Conservation (phyloP, 140 eudicot genomes). For the Oenanthe javanica region DNA sequence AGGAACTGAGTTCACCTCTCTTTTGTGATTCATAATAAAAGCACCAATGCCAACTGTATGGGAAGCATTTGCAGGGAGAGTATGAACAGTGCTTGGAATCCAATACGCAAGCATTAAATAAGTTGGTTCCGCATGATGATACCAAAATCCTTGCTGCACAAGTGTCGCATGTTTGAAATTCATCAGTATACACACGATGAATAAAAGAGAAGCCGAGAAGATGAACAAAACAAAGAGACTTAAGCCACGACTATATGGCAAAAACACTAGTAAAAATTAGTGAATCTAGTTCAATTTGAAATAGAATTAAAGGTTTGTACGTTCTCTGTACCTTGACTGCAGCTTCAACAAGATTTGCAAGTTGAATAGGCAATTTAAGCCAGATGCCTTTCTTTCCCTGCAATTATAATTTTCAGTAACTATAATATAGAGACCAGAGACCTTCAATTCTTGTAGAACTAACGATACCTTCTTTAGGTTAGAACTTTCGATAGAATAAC, state of each 20-base stretch:
- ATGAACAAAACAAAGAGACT: neutral
- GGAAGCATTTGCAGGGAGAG: constrained; percentile 65
- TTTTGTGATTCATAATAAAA: constrained; percentile 32
- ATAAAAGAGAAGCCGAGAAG: no score
- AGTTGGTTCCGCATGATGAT: constrained; percentile 67
- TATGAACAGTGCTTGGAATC: constrained; percentile 45
- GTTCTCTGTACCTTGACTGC: constrained; percentile 48
- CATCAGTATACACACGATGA: neutral
- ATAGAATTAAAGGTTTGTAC: neutral
- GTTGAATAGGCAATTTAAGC: constrained; percentile 46
- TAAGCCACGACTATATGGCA: neutral
- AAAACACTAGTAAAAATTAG: no score
- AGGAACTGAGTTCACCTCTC: constrained; percentile 33
- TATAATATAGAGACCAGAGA: neutral
- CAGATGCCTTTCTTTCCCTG: constrained; percentile 70
- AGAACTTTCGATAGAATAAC: neutral
- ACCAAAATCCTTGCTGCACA: constrained; percentile 68
- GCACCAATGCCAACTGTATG: constrained; percentile 68
- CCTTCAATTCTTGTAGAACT: neutral
- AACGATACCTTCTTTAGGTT: neutral
- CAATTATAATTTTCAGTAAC: neutral
- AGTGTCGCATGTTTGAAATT: neutral
- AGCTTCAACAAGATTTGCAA: constrained; percentile 49
- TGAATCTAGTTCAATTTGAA: neutral
- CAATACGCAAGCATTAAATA: constrained; percentile 63